Percentiles rank a stretch among this genome's conserved stretches.
Conservation (phyloP, 2,329 filamentous ascomycete genomes). For the Teratosphaeria gauchensis region DNA sequence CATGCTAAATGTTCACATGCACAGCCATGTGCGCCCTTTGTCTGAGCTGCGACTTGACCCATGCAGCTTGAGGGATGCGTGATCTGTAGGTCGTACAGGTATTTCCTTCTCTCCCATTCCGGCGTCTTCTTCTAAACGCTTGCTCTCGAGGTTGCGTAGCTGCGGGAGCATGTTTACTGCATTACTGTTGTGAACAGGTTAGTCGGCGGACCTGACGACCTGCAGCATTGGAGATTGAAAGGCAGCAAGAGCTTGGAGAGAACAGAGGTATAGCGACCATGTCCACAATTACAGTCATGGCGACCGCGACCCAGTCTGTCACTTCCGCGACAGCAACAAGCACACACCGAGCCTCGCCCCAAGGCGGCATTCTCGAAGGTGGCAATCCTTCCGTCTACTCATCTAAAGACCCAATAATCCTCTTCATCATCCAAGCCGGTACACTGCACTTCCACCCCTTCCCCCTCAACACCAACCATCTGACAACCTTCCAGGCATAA, state of each 20-base stretch:
- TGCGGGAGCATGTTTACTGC: background rate
- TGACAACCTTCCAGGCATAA: conserved; percentile 39
- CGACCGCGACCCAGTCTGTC: conserved; percentile 14
- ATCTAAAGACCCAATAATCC: conserved; percentile 59
- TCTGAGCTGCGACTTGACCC: background rate
- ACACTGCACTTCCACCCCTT: background rate
- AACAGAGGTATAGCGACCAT: background rate
- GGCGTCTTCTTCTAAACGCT: background rate
- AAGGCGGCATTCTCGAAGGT: conserved; percentile 63
- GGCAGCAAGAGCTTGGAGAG: background rate
- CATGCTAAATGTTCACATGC: background rate
- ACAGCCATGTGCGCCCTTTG: background rate
- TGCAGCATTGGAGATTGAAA: background rate
- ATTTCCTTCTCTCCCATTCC: background rate
- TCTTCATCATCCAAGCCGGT: conserved; percentile 65
- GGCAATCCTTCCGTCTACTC: conserved; percentile 60
- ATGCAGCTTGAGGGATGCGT: background rate
- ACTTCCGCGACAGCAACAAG: conserved; percentile 15
- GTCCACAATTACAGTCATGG: conserved; percentile 13
- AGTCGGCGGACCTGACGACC: background rate
- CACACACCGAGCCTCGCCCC: conserved; percentile 36
- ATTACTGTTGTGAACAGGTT: background rate
- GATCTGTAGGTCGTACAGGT: background rate
- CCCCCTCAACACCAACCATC: background rate
- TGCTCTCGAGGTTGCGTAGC: background rate